Conservation (phyloP, 1,139 yeast genomes). For the Taiozyma sp. region DNA sequence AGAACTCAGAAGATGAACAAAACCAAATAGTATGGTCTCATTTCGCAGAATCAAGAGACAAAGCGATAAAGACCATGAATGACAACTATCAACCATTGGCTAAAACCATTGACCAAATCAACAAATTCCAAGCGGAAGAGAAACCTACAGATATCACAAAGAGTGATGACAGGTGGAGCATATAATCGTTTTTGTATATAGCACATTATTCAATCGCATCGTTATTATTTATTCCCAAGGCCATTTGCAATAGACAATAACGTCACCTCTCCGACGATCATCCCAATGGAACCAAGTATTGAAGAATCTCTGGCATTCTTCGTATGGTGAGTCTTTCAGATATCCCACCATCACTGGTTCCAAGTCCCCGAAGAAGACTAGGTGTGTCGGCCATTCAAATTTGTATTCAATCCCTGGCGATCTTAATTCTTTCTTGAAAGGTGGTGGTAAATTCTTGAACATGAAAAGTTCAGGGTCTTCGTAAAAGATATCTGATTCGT, state of each 20-base stretch:
- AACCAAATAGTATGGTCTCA: conserved; percentile 15
- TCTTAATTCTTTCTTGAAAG: conserved; percentile 20
- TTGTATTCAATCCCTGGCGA: conserved; percentile 26
- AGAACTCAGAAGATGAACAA: conserved; percentile 9
- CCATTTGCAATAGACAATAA: conserved; percentile 27
- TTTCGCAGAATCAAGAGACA: conserved; percentile 14
- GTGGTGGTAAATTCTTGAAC: conserved; percentile 36
- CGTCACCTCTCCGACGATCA: conserved; percentile 67
- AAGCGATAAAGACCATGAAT: conserved; percentile 13
- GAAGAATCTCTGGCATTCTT: conserved; percentile 50
- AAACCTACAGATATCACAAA: not conserved
- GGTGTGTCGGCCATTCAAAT: conserved; percentile 63
- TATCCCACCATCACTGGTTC: conserved; percentile 38
- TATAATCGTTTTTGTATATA: conserved; percentile 7
- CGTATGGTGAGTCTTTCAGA: conserved; percentile 39
- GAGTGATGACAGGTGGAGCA: conserved; percentile 18
- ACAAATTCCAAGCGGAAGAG: conserved; percentile 3
- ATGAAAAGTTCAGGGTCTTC: conserved; percentile 56
- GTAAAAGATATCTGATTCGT: conserved; percentile 83
- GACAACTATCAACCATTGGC: conserved; percentile 14
- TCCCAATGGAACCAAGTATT: conserved; percentile 90
- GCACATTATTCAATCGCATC: not conserved
- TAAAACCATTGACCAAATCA: conserved; percentile 10
- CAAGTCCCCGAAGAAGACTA: conserved; percentile 67
- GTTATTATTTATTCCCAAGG: conserved; percentile 24